Conservation (phyloP, 1,284 basidiomycete genomes). For the Cystobasidium pallidum region DNA sequence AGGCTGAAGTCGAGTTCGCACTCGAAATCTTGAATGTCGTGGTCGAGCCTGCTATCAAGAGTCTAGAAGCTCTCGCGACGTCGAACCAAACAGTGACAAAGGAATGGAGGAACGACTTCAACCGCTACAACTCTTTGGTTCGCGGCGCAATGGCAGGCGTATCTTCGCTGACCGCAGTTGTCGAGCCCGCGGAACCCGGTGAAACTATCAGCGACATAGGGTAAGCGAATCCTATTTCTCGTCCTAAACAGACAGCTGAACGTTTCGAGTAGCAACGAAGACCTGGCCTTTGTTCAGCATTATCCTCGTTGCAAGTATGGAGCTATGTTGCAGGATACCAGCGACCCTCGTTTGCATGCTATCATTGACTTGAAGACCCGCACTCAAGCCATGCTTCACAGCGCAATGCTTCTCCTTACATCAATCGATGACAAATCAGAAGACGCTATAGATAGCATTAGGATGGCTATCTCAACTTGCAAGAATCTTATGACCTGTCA, state of each 20-base stretch:
- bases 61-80: constrained; percentile 62
- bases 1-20: constrained; percentile 77
- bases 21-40: constrained; percentile 76
- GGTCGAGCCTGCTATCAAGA: constrained; percentile 68
- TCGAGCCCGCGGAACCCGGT: constrained; percentile 62
- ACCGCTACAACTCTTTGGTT: constrained; percentile 64
- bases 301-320: constrained; percentile 62
- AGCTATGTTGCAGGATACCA: constrained; percentile 72
- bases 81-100: constrained; percentile 60
- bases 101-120: constrained; percentile 87
- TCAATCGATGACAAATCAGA: constrained; percentile 67
- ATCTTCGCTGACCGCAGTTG: constrained; percentile 65
- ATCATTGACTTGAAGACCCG: constrained; percentile 66
- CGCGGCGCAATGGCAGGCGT: constrained; percentile 73
- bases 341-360: constrained; percentile 74
- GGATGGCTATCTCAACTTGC: constrained; percentile 64
- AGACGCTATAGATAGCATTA: constrained; percentile 89
- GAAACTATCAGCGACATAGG: constrained; percentile 66
- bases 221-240: constrained; percentile 57
- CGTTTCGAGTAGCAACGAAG: constrained; percentile 53
- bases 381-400: constrained; percentile 72
- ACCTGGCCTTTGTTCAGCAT: constrained; percentile 55
- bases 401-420: constrained; percentile 64
- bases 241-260: not conserved
- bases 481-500: constrained; percentile 76